Evolutionary conservation across 768 basidiomycete genomes (phyloP), one percentile per base, ranked within the genome.

Genomic region (Naematelia aurantialba): DNA sequence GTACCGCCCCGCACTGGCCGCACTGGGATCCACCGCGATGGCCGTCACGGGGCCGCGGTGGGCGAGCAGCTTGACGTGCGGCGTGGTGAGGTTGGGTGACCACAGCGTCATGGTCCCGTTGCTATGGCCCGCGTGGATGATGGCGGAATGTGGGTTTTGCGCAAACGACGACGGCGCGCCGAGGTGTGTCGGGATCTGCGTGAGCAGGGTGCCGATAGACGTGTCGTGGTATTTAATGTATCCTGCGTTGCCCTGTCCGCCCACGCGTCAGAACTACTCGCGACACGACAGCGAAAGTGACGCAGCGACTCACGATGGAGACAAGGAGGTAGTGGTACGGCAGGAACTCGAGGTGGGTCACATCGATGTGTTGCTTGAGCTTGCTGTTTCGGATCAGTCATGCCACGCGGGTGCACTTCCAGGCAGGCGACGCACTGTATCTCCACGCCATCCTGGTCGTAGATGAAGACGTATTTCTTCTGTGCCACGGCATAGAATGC

Each of bases 191-290:
- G 90, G 86, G 76, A 94, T 90, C 73, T 90, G 87, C 34, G 85
- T 84, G 30, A 98, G 80, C 39, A 96, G 81, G 55, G 85, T 82
- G 12, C 96, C 96, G 0, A 91, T 98, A 3, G 94, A 91, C 0
- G 90, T 93, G 73, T 99, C 96, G 79, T 94, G 91, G 79, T 97
- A 99, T 79, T 93, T 93, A 0, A 98, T 81, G 76, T 86, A 89
- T 1, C 96, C 94, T 13, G 89, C 80, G 70, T 92, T 89, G 5
- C 92, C 90, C 89, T 52, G 29, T 17, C 42, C 42, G 12, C 42
- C 19, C 19, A 44, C 42, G 19, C 42, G 12, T 12, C 42, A 12
- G 42, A 44, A 49, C 4, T 52, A 17, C 24, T n/a, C 50, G n/a
- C n/a, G n/a, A n/a, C n/a, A n/a, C n/a, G n/a, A n/a, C n/a, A n/a